Conservation (phyloP, 257 asterid species). For the Solanum arcanum region DNA sequence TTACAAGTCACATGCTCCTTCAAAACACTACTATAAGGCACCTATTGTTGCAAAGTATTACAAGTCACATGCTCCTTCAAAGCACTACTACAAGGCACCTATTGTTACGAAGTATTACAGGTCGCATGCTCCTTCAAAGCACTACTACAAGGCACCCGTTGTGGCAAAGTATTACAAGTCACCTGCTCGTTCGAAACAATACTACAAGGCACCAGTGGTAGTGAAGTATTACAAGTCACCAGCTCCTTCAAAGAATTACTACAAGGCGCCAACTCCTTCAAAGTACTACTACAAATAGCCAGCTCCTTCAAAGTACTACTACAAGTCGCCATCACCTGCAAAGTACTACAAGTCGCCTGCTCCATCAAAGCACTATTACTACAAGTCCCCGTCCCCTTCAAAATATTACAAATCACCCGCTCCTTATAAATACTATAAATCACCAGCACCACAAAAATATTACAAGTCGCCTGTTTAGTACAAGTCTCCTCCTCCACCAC, state of each 20-base stretch:
- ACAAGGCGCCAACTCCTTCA: not conserved
- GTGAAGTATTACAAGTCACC: not conserved
- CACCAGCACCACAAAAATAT: not conserved
- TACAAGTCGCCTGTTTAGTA: not conserved
- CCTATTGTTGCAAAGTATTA: not conserved
- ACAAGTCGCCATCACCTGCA: not conserved
- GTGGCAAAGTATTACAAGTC: not conserved
- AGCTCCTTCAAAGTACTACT: not conserved
- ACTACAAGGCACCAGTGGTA: not conserved
- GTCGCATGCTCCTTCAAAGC: not conserved
- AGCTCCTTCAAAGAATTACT: not conserved
- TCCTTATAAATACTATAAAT: not conserved
- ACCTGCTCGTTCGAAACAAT: not conserved
- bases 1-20: not conserved
- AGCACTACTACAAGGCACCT: no score
- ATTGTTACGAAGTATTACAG: not conserved
- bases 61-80: no score
- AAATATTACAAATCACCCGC: not conserved
- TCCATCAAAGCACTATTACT: not conserved
- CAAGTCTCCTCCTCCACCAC: not conserved
- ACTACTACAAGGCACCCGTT: no score
- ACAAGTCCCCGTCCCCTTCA: not conserved
- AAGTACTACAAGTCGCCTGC: not conserved
- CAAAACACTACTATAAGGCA: no score
- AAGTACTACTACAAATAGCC: not conserved